Conservation (phyloP, 129 eudicot genomes). For the Centrapalus pauciflorus region DNA sequence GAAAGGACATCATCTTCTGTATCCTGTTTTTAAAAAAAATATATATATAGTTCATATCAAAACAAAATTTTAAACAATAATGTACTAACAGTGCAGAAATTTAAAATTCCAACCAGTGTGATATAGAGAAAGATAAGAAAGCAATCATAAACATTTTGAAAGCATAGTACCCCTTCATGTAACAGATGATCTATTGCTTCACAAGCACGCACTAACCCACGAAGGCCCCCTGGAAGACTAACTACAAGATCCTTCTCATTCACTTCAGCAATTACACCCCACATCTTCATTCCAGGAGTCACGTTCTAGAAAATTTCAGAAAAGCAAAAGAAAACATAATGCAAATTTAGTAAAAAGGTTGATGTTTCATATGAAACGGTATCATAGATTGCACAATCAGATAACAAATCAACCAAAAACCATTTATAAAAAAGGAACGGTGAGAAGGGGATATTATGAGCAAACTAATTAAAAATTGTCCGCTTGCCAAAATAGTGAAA, state of each 20-base stretch:
- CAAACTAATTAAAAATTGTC: not conserved
- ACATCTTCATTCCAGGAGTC: slow-evolving; percentile 89
- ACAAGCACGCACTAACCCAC: slow-evolving; percentile 77
- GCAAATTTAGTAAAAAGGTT: not conserved
- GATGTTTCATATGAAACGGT: not conserved
- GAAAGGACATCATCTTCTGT: slow-evolving; percentile 51
- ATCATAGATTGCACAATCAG: not conserved
- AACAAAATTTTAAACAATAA: not conserved
- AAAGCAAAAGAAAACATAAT: not conserved
- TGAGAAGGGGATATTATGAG: not conserved
- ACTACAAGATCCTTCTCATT: slow-evolving; percentile 89
- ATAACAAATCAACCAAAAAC: not conserved
- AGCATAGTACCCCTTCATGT: slow-evolving; percentile 36
- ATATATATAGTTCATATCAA: not conserved
- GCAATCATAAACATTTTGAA: not conserved
- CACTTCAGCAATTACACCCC: slow-evolving; percentile 92
- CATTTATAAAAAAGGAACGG: not conserved
- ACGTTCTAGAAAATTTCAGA: slow-evolving; percentile 54
- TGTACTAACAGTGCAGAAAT: not conserved
- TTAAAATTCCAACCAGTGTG: not conserved
- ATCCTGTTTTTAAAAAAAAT: slow-evolving; percentile 33
- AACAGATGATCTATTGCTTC: slow-evolving; percentile 69
- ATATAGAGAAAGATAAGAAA: slow-evolving; percentile 4
- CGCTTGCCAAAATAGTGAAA: slow-evolving; percentile 5
- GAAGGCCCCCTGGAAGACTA: slow-evolving; percentile 94